Evolutionary conservation across 2,329 filamentous ascomycete genomes (phyloP), one percentile per base, ranked within the genome.

Genomic region (Sarocladiaceae sp.): DNA sequence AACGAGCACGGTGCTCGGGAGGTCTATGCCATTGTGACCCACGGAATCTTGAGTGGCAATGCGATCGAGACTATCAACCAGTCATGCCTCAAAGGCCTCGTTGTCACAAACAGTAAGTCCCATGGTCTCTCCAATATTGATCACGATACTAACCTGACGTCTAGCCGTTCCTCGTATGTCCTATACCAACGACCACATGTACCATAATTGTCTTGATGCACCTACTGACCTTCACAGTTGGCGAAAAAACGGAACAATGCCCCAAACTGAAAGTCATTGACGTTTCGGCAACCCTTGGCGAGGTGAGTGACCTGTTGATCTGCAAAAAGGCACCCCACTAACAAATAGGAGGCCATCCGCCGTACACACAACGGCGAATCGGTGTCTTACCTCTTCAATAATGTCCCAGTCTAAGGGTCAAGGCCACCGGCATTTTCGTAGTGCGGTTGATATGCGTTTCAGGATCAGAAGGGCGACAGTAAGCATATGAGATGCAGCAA

Each of bases 11-110:
- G 90, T 28, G 93, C 94, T 1, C 84, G 83, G 59, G 84, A 95
- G 65, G 91, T 96, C 33, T 90, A 96, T 57, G 94, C 94, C 22
- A 95, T 97, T 59, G 94, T 97, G 54, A 97, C 93, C 1, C 93
- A 97, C 66, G 92, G 91, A 31, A 96, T 97, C 54, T 74, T 97
- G 50, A 91, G 86, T 57, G 92, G 91, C 49, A 90, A 88, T 59
- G 92, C 92, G 39, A 93, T 95, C 53, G 86, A 95, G 62, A 91
- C 86, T 37, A 76, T 96, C 62, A 96, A 96, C 70, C 80, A 80
- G 59, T 90, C 88, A 63, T 80, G 83, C 65, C 73, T 96, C 58
- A 84, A 82, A 60, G 84, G 87, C 61, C 75, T 97, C 33, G 90
- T 97, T 13, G 90, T 96, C 31, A 96, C 92, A 47, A 96, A 97